Percentiles rank a stretch among this genome's conserved stretches.
Evolutionary conservation across 2,329 filamentous ascomycete species (phyloP).

Genomic region (Amauroascus verrucosus): DNA sequence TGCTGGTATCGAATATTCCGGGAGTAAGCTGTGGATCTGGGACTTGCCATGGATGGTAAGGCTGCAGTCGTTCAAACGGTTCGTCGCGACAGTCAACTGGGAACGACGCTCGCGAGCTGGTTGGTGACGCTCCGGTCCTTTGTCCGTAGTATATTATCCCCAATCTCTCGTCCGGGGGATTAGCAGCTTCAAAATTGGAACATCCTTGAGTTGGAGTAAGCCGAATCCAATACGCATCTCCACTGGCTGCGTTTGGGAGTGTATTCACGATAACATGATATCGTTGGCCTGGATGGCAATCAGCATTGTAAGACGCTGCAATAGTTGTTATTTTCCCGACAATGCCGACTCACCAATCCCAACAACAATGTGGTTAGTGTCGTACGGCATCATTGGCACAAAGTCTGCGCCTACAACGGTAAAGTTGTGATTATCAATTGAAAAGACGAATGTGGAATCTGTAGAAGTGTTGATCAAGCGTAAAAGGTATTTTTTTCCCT

Average conservation of each 20-base stretch:
- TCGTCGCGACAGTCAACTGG: conserved; percentile 24
- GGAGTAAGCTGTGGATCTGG: conserved; percentile 10
- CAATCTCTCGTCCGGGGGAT: conserved; percentile 36
- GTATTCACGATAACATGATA: conserved; percentile 31
- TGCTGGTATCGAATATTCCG: conserved; percentile 4
- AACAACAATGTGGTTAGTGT: conserved; percentile 38
- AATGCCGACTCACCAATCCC: conserved; percentile 30
- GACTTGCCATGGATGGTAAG: conserved; percentile 15
- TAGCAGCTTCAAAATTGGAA: conserved; percentile 26
- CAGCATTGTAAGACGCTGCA: background rate
- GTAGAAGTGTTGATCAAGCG: conserved; percentile 35
- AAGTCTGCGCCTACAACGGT: conserved; percentile 50
- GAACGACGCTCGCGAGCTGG: conserved; percentile 15
- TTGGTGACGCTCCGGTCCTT: conserved; percentile 15
- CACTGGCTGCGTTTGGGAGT: conserved; percentile 16
- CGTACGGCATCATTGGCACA: conserved; percentile 48
- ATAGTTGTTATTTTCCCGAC: background rate
- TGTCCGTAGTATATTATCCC: conserved; percentile 40
- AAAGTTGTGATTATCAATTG: conserved; percentile 44
- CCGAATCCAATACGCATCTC: conserved; percentile 33
- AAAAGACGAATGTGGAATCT: conserved; percentile 44
- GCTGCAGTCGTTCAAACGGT: conserved; percentile 12
- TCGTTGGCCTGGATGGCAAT: conserved; percentile 25
- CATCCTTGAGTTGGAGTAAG: conserved; percentile 37
- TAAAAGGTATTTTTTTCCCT: conserved; percentile 28